Percentiles rank a stretch among this genome's conserved stretches.
Conservation (phyloP, 768 basidiomycete species). For the Amanita subjunquillea region DNA sequence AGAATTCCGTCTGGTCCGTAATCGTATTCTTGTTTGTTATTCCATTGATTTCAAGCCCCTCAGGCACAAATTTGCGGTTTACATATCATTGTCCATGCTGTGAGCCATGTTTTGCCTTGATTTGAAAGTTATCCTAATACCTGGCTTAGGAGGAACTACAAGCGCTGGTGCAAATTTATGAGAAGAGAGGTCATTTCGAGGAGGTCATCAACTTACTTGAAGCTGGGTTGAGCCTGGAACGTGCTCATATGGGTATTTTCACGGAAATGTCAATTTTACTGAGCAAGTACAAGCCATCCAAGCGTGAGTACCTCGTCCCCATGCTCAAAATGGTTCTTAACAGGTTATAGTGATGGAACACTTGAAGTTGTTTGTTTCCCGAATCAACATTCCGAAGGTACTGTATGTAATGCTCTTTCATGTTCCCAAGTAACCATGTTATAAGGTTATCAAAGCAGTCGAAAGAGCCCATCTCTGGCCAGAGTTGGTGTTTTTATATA, state of each 20-base stretch:
- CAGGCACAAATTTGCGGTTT: conserved; percentile 98
- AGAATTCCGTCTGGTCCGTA: conserved; percentile 79
- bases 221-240: conserved; percentile 91
- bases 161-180: conserved; percentile 72
- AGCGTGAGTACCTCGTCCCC: conserved; percentile 43
- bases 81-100: conserved; percentile 91
- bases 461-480: conserved; percentile 98
- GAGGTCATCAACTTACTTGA: conserved; percentile 88
- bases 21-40: background rate
- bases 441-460: conserved; percentile 77
- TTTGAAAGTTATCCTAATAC: conserved; percentile 12
- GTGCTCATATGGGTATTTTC: conserved; percentile 99
- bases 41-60: background rate
- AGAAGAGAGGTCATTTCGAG: conserved; percentile 87
- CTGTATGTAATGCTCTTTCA: background rate
- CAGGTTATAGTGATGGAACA: conserved; percentile 84
- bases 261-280: conserved; percentile 88
- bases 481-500: conserved; percentile 95
- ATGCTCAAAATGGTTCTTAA: background rate
- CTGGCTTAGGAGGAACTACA: conserved; percentile 61
- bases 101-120: conserved; percentile 17
- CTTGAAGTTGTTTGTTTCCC: conserved; percentile 88
- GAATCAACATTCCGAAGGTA: conserved; percentile 94
- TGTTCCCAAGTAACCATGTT: background rate
- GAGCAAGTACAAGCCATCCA: conserved; percentile 92